Percentiles rank a stretch among this genome's conserved stretches.
Conservation (phyloP, 441 rosid genomes). For the Euphorbia celastroides region DNA sequence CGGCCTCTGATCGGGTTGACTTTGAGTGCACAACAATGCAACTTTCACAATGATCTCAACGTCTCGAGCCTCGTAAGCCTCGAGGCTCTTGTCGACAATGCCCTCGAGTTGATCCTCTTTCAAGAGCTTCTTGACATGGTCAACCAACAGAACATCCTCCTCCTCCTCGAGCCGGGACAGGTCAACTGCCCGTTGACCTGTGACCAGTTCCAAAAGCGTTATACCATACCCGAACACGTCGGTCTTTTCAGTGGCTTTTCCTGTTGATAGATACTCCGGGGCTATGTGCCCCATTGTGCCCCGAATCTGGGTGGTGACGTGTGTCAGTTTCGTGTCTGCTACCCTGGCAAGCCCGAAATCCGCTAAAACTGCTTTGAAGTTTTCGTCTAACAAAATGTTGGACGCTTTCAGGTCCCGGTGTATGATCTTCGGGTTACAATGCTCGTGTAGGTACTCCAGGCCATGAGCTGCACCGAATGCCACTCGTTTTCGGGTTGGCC, state of each 20-base stretch:
- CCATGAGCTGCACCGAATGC: conserved; percentile 93
- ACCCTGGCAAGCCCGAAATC: conserved; percentile 92
- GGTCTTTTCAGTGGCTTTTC: conserved; percentile 86
- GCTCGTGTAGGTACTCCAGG: conserved; percentile 89
- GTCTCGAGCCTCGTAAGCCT: conserved; percentile 44
- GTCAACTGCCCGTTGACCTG: conserved; percentile 97
- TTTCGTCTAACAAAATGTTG: conserved; percentile 80
- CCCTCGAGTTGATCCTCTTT: conserved; percentile 67
- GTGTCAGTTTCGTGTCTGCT: conserved; percentile 75
- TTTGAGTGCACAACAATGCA: conserved; percentile 76
- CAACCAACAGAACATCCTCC: conserved; percentile 90
- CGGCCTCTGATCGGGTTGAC: conserved; percentile 74
- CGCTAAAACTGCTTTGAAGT: conserved; percentile 94
- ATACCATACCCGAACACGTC: conserved; percentile 96
- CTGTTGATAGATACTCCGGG: conserved; percentile 93
- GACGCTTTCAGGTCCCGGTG: conserved; percentile 97
- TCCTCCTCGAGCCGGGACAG: conserved; percentile 93
- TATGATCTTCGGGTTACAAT: conserved; percentile 93
- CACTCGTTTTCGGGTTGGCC: conserved; percentile 72
- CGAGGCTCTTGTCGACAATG: conserved; percentile 67
- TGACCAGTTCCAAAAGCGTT: conserved; percentile 89
- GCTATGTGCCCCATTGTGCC: conserved; percentile 99
- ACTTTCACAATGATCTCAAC: conserved; percentile 72
- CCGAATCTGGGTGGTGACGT: conserved; percentile 91
- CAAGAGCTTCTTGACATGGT: conserved; percentile 76